A percentile compares a stretch with the other conserved stretches of the same genome.
Conservation (phyloP, 2,329 filamentous ascomycete species). For the Lanzia echinophila region DNA sequence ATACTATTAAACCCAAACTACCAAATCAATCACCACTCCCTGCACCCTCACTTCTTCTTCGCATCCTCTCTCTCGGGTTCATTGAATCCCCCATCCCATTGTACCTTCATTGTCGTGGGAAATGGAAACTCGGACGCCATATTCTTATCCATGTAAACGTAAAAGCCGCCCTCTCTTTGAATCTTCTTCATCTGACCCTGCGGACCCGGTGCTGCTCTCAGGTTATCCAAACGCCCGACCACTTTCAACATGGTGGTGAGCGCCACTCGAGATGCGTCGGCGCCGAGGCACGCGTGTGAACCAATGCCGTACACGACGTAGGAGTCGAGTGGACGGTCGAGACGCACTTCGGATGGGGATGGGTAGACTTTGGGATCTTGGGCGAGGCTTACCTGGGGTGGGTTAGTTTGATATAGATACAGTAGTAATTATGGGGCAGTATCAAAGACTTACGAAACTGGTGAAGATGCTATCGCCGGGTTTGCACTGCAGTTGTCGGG, state of each 20-base stretch:
- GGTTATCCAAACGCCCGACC: slow-evolving; percentile 10
- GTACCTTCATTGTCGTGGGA: slow-evolving; percentile 28
- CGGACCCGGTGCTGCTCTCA: slow-evolving; percentile 11
- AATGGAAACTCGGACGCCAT: slow-evolving; percentile 50
- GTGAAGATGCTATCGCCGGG: slow-evolving; percentile 7
- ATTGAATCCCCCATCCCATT: slow-evolving; percentile 17
- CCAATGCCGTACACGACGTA: slow-evolving; percentile 62
- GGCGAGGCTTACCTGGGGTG: background rate
- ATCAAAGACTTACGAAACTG: slow-evolving; percentile 2
- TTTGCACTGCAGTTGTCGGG: slow-evolving; percentile 1
- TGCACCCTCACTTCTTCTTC: background rate
- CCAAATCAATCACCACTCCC: background rate
- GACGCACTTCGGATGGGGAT: slow-evolving; percentile 51
- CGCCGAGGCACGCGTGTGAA: slow-evolving; percentile 55
- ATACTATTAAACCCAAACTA: too few species aligned
- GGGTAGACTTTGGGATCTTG: slow-evolving; percentile 52
- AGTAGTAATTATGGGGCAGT: too few species aligned
- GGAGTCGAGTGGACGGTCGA: slow-evolving; percentile 52
- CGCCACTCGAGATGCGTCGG: slow-evolving; percentile 35
- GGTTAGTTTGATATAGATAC: background rate
- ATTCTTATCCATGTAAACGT: slow-evolving; percentile 11
- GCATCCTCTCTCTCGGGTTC: background rate
- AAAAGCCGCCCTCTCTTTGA: slow-evolving; percentile 7
- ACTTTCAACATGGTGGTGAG: slow-evolving; percentile 48
- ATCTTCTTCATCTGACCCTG: slow-evolving; percentile 14